Conservation (phyloP, 768 basidiomycete species). For the Mycena amicta region DNA sequence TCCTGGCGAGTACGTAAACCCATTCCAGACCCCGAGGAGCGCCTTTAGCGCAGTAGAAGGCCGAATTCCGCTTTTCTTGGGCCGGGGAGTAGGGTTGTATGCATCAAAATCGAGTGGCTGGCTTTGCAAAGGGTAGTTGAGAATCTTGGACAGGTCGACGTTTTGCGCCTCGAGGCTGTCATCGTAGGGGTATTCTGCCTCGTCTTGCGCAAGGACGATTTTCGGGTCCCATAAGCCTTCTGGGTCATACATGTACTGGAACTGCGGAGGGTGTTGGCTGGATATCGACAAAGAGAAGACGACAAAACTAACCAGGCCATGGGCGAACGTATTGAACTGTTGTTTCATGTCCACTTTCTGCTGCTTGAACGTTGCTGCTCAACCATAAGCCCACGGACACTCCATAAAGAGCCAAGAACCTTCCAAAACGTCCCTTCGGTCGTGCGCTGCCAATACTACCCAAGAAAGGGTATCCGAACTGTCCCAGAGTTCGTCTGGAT, state of each 20-base stretch:
- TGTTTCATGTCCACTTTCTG: conserved; percentile 27
- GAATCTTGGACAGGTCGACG: conserved; percentile 16
- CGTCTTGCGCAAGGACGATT: conserved; percentile 19
- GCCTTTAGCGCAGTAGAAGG: conserved; percentile 14
- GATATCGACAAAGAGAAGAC: neutral
- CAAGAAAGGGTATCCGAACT: conserved; percentile 22
- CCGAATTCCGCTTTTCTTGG: conserved; percentile 8
- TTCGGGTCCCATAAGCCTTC: conserved; percentile 19
- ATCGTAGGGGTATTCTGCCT: conserved; percentile 22
- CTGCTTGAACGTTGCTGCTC: conserved; percentile 27
- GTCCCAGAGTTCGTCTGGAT: conserved; percentile 32
- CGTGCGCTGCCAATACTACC: conserved; percentile 22
- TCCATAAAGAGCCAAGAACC: conserved; percentile 24
- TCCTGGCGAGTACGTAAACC: conserved; percentile 15
- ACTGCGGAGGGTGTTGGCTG: conserved; percentile 9
- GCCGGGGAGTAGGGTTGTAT: conserved; percentile 6
- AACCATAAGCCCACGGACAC: conserved; percentile 17
- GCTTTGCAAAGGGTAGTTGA: conserved; percentile 19
- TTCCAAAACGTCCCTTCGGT: conserved; percentile 28
- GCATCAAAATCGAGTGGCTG: conserved; percentile 21
- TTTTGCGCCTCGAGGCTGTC: conserved; percentile 15
- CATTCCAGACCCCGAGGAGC: conserved; percentile 20
- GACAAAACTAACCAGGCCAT: conserved; percentile 27
- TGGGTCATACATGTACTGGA: conserved; percentile 20
- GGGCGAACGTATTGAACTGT: conserved; percentile 29